Base-by-base conservation (phyloP, 2,329 filamentous ascomycete genomes). In the Nemania sp. region DNA sequence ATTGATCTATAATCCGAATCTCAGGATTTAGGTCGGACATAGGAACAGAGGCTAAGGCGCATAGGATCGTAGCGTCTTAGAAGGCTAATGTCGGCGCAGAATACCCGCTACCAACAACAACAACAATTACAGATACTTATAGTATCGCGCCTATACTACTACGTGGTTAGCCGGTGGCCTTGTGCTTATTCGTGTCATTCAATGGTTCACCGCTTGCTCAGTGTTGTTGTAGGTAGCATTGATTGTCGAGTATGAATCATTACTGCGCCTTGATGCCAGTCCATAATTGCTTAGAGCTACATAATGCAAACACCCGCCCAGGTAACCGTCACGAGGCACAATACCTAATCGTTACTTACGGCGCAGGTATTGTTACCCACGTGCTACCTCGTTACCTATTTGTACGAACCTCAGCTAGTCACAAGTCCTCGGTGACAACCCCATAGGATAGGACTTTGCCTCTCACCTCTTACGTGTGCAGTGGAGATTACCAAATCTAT, bases 401-500 rank as follows among this genome's bases (percentile, higher is more conserved):
- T 32, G 29, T n/a, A n/a, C n/a, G n/a, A n/a, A n/a, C n/a, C n/a
- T n/a, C n/a, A n/a, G n/a, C n/a, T n/a, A n/a, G 32, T 35, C 32
- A 35, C 32, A 35, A 11, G 32, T 35, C 32, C 5, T 11, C 5
- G 32, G 32, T 35, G 11, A 35, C n/a, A n/a, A n/a, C n/a, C n/a
- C n/a, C n/a, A n/a, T n/a, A n/a, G n/a, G n/a, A n/a, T n/a, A n/a
- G n/a, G n/a, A 35, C 32, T 35, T 41, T 41, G 35, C 35, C 35
- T 32, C 29, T 32, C 8, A 32, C 29, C 11, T 41, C 35, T 41
- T 41, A 41, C 35, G 35, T 41, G 35, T 41, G 35, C 35, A 41
- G 66, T 56, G 66, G 66, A 68, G 56, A 65, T 68, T 52, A 53
- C 32, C 55, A 41, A 45, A 38, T 68, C 62, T 68, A 68, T 68